phyloP scores from a whole-genome alignment of 805 yeast species.

The Pichia nanzhaoensis region DNA sequence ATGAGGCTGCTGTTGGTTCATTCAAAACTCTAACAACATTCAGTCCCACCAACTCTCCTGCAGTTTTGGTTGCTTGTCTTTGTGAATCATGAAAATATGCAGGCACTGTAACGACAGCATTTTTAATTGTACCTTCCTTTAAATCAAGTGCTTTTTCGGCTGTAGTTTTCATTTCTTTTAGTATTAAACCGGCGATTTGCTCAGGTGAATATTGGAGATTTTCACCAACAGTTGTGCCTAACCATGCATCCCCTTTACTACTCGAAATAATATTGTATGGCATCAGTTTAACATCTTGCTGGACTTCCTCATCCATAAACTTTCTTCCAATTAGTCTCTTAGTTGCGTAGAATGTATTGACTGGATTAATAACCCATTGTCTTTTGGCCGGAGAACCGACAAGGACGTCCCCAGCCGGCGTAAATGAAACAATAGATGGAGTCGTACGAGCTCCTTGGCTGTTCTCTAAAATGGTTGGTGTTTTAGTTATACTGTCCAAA shows the following conservation, averaged over 20 bases:
- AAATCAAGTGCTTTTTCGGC: slow-evolving; percentile 65
- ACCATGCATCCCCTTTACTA: slow-evolving; percentile 95
- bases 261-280: slow-evolving; percentile 82
- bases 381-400: slow-evolving; percentile 96
- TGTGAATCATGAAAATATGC: slow-evolving; percentile 87
- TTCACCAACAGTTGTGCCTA: slow-evolving; percentile 57
- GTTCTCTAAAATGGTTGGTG: slow-evolving; percentile 73
- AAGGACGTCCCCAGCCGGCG: slow-evolving; percentile 76
- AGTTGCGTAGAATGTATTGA: slow-evolving; percentile 90
- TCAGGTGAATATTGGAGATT: slow-evolving; percentile 89
- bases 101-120: slow-evolving; percentile 87
- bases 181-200: slow-evolving; percentile 88
- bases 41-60: slow-evolving; percentile 90
- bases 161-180: slow-evolving; percentile 92
- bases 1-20: slow-evolving; percentile 88
- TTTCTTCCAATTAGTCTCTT: slow-evolving; percentile 93
- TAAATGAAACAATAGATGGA: slow-evolving; percentile 93
- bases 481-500: slow-evolving; percentile 58
- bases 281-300: slow-evolving; percentile 78
- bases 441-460: slow-evolving; percentile 75
- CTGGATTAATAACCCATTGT: slow-evolving; percentile 92
- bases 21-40: slow-evolving; percentile 80
- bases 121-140: slow-evolving; percentile 62
- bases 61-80: slow-evolving; percentile 88
- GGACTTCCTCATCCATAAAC: slow-evolving; percentile 83